phyloP scores from a whole-genome alignment of 1,284 basidiomycete species.

The Boletus calvinii region DNA sequence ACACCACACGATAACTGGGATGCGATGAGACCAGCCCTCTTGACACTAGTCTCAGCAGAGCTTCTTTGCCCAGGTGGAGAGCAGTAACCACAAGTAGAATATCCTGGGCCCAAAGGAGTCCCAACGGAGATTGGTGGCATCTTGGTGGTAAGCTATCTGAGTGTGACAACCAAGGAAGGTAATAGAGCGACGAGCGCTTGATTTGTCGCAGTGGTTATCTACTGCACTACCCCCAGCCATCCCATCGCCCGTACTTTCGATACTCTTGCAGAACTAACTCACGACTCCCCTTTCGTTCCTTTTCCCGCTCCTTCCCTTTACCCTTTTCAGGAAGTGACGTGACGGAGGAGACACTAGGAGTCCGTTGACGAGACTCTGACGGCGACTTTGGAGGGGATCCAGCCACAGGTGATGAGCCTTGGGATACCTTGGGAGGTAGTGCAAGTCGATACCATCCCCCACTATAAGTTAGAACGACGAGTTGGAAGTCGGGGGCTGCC shows the following conservation, averaged over 20 bases:
- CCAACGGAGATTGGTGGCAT: slow-evolving; percentile 33
- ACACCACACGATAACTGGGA: slow-evolving; percentile 52
- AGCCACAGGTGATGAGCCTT: slow-evolving; percentile 22
- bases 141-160: slow-evolving; percentile 1
- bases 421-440: slow-evolving; percentile 51
- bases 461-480: slow-evolving; percentile 82
- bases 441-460: slow-evolving; percentile 93
- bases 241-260: slow-evolving; percentile 78
- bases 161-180: neutral
- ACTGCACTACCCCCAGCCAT: slow-evolving; percentile 68
- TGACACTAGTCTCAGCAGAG: slow-evolving; percentile 33
- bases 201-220: neutral
- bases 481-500: slow-evolving; percentile 59
- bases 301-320: slow-evolving; percentile 55
- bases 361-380: slow-evolving; percentile 42
- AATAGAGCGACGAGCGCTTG: neutral
- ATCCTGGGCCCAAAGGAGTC: slow-evolving; percentile 27
- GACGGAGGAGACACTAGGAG: slow-evolving; percentile 54
- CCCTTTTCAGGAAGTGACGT: slow-evolving; percentile 54
- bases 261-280: slow-evolving; percentile 74
- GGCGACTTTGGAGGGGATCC: slow-evolving; percentile 45
- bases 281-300: slow-evolving; percentile 57
- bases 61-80: slow-evolving; percentile 38
- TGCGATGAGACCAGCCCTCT: slow-evolving; percentile 38
- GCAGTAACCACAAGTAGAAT: slow-evolving; percentile 45